Evolutionary conservation across 805 yeast genomes (phyloP), one percentile per base, ranked within the genome.

Genomic region (Lachancea sp.): DNA sequence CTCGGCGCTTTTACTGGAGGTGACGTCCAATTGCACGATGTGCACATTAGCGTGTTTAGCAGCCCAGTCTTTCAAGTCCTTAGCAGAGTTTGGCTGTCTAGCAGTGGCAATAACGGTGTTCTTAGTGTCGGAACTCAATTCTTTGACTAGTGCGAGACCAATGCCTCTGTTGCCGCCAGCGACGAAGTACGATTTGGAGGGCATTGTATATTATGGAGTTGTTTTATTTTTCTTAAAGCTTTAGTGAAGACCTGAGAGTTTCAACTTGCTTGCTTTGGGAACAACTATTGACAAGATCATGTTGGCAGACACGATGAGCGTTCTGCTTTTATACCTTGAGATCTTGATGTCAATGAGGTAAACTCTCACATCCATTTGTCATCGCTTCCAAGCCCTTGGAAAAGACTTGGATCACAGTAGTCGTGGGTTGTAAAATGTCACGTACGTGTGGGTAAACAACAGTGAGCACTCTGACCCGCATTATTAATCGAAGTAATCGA

Each of bases 121-220:
- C 7, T 37, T 22, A 29, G 15, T 12, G 30, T 18, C 20, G 30
- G 46, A 41, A 20, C 60, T 50, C 26, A 65, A 46, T 27, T 55
- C 3, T n/a, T n/a, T n/a, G n/a, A n/a, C n/a, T n/a, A n/a, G n/a
- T n/a, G n/a, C n/a, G n/a, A n/a, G n/a, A n/a, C 72, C 72, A 44
- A 68, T 64, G 4, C 72, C 72, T 40, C 67, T 55, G 44, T 60
- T 60, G 25, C 66, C 65, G 22, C 73, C 72, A 13, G 67, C 55
- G 38, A 67, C 47, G 15, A 65, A 56, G 51, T 67, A 67, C 18
- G 50, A 32, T 32, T 9, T 32, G 35, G 35, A 32, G 13, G 35
- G 13, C 35, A 26, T 26, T 26, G 29, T 8, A 26, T 9, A 16
- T 7, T 32, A 8, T 9, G 13, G 8, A 32, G 18, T 32, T 9